Conservation (phyloP, 2,329 filamentous ascomycete genomes). For the Seiridium unicorne region DNA sequence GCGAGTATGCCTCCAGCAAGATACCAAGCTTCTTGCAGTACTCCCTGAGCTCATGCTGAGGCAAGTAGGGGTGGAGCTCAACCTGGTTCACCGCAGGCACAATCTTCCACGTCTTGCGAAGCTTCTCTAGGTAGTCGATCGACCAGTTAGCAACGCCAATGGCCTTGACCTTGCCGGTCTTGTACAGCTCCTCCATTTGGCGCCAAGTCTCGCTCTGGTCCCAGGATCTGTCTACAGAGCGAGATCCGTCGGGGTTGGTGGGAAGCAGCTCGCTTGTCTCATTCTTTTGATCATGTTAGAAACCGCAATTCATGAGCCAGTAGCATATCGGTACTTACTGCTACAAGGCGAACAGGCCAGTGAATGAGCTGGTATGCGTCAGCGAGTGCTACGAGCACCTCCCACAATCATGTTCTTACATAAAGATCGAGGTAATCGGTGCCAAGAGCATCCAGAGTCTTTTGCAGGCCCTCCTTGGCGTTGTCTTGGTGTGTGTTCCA, state of each 20-base stretch:
- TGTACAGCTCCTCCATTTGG: constrained; percentile 39
- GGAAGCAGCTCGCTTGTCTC: constrained; percentile 16
- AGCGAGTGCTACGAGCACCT: neutral
- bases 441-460: constrained; percentile 31
- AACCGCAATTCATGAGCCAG: no score
- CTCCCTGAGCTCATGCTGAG: constrained; percentile 28
- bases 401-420: constrained; percentile 11
- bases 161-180: constrained; percentile 50
- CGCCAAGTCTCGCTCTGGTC: constrained; percentile 11
- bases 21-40: constrained; percentile 12
- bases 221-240: constrained; percentile 23
- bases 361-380: constrained; percentile 23
- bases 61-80: constrained; percentile 45
- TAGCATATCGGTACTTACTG: neutral
- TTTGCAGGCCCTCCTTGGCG: constrained; percentile 28
- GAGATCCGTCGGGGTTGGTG: constrained; percentile 13
- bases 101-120: constrained; percentile 39
- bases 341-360: constrained; percentile 27
- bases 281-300: constrained; percentile 16
- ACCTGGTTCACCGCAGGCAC: constrained; percentile 53
- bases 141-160: constrained; percentile 62
- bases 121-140: constrained; percentile 48
- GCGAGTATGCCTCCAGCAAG: constrained; percentile 36
- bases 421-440: constrained; percentile 38
- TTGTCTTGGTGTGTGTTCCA: constrained; percentile 30